A percentile compares a stretch with the other conserved stretches of the same genome.
phyloP scores from a whole-genome alignment of 305 asterid genomes.

The Solanum hybrid region DNA sequence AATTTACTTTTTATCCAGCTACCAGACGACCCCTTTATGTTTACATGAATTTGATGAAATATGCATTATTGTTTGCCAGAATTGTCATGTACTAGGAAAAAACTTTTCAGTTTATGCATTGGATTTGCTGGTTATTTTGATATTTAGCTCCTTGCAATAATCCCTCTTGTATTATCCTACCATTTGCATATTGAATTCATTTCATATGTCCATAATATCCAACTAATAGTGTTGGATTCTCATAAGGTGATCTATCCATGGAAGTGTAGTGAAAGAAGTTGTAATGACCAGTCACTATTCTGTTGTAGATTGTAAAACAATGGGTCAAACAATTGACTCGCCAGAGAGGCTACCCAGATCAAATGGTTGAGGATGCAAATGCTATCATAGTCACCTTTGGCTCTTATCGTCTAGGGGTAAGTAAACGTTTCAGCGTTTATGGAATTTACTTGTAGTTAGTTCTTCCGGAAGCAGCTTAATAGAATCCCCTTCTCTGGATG shows the following conservation, averaged over 20 bases:
- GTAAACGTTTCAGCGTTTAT: slow-evolving; percentile 14
- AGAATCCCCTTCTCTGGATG: neutral
- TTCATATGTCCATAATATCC: neutral
- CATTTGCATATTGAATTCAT: neutral
- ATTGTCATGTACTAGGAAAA: neutral
- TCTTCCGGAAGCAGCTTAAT: neutral
- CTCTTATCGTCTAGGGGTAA: slow-evolving; percentile 77
- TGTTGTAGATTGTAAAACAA: slow-evolving; percentile 50
- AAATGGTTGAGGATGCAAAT: slow-evolving; percentile 84
- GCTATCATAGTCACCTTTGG: slow-evolving; percentile 71
- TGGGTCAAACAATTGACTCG: slow-evolving; percentile 78
- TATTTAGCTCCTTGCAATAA: neutral
- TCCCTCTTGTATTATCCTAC: neutral
- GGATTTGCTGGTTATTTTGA: neutral
- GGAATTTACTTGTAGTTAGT: neutral
- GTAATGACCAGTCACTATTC: slow-evolving; percentile 6
- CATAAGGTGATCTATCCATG: neutral
- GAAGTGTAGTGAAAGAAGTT: neutral
- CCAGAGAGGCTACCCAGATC: slow-evolving; percentile 65
- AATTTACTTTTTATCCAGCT: neutral
- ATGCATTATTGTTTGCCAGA: neutral
- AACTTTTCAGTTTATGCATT: neutral
- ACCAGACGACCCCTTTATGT: neutral
- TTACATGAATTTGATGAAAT: neutral
- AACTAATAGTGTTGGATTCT: neutral